Percentiles rank a stretch among this genome's conserved stretches.
Conservation (phyloP, 1,139 yeast species). For the Entelexis paramagnoliae region DNA sequence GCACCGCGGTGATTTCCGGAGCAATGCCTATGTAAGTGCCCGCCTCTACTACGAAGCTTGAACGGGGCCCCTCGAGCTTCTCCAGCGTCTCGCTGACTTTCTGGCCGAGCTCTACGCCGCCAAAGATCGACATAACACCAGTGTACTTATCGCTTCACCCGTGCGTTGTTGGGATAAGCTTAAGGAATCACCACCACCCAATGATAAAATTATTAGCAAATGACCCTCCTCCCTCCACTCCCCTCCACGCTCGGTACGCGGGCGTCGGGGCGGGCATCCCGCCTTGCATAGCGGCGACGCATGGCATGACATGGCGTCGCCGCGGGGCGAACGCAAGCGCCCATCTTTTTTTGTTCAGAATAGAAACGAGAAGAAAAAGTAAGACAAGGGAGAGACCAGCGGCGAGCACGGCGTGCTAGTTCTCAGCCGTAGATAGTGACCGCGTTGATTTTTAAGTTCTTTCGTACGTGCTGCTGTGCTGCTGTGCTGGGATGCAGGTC, state of each 20-base stretch:
- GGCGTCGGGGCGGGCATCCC: not conserved
- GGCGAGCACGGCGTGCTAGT: too few species aligned
- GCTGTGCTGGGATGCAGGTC: too few species aligned
- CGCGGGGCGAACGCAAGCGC: not conserved
- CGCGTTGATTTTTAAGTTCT: not conserved
- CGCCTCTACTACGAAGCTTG: conserved; percentile 5
- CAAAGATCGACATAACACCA: conserved; percentile 16
- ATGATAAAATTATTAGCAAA: not conserved
- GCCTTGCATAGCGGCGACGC: not conserved
- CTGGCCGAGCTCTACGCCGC: conserved; percentile 12
- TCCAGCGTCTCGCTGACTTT: not conserved
- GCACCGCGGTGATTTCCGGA: conserved; percentile 48
- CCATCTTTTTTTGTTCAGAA: not conserved
- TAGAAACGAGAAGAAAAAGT: too few species aligned
- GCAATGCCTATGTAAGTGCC: conserved; percentile 23
- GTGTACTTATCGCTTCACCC: not conserved
- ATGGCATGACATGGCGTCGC: not conserved
- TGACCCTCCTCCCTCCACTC: too few species aligned
- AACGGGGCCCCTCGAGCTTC: not conserved
- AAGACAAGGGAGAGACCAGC: too few species aligned
- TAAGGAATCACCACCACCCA: not conserved
- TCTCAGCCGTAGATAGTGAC: too few species aligned
- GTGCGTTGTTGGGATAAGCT: not conserved
- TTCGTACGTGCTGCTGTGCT: not conserved
- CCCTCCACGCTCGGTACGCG: too few species aligned